A percentile compares a stretch with the other conserved stretches of the same genome.
Conservation (phyloP, 139 green algal species). For the Raphidocelis subcapitata region DNA sequence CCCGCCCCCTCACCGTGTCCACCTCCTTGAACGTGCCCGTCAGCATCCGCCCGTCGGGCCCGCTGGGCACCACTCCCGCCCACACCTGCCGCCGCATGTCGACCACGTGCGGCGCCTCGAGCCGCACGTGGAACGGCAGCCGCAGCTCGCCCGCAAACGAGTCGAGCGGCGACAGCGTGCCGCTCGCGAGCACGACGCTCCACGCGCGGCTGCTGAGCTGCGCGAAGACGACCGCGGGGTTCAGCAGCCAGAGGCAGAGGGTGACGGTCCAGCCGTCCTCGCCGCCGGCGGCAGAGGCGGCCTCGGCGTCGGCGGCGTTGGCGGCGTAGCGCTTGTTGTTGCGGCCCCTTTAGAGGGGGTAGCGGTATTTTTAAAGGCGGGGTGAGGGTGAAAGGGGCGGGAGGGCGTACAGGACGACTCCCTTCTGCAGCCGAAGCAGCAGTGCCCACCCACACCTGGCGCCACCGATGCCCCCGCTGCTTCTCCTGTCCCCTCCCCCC, state of each 20-base stretch:
- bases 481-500: too few species aligned
- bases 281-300: neutral
- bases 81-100: constrained; percentile 81
- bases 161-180: constrained; percentile 87
- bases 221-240: constrained; percentile 69
- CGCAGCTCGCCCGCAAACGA: constrained; percentile 87
- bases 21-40: constrained; percentile 54
- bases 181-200: constrained; percentile 75
- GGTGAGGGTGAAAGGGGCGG: neutral
- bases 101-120: constrained; percentile 91
- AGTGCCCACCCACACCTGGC: too few species aligned
- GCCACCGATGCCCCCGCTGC: too few species aligned
- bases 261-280: constrained; percentile 19
- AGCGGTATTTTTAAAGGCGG: too few species aligned
- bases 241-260: constrained; percentile 84
- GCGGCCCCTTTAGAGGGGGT: too few species aligned
- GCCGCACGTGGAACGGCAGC: constrained; percentile 60
- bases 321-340: neutral
- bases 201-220: constrained; percentile 18
- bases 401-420: too few species aligned
- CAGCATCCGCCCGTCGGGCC: constrained; percentile 41
- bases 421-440: too few species aligned
- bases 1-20: constrained; percentile 8
- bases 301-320: neutral
- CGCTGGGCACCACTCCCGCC: constrained; percentile 56